These are phyloP conservation scores for Stemphylium lycopersici DNA, from an alignment of 2,329 filamentous ascomycete species.

Conservation along the genomic window DNA sequence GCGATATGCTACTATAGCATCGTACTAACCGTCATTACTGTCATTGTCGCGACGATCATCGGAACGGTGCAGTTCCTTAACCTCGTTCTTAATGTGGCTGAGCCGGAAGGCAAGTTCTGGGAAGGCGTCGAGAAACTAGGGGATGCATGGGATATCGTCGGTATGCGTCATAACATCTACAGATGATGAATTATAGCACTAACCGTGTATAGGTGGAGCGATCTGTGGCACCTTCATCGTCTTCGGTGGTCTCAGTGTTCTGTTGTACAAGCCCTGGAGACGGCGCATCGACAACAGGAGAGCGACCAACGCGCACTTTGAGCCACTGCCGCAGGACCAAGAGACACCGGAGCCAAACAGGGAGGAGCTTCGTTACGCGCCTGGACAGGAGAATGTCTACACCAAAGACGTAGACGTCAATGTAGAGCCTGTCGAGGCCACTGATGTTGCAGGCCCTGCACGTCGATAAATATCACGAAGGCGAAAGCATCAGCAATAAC, in stretches of 20 bases:
- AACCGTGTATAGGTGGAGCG: conserved; percentile 58
- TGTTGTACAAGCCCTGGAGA: conserved; percentile 83
- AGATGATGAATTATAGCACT: background rate
- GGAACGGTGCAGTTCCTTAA: conserved; percentile 84
- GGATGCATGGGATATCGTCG: conserved; percentile 46
- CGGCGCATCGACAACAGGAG: conserved; percentile 58
- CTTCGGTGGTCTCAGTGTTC: conserved; percentile 73
- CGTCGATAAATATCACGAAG: background rate
- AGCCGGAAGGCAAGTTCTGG: conserved; percentile 83
- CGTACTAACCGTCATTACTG: conserved; percentile 81
- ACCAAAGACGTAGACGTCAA: conserved; percentile 19
- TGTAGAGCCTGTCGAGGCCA: conserved; percentile 24
- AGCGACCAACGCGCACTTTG: conserved; percentile 34
- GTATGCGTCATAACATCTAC: conserved; percentile 49
- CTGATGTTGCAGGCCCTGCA: conserved; percentile 20
- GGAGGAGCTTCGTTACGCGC: conserved; percentile 8
- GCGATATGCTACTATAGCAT: conserved; percentile 94
- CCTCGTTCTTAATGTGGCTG: conserved; percentile 75
- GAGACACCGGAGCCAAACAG: conserved; percentile 5
- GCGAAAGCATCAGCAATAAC: background rate
- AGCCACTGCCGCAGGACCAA: conserved; percentile 29
- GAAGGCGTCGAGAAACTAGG: conserved; percentile 71
- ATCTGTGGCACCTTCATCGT: conserved; percentile 87
- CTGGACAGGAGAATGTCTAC: background rate
- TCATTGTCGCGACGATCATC: conserved; percentile 83